phyloP scores from a whole-genome alignment of 768 basidiomycete genomes.

The Thelephora aurantiotincta region DNA sequence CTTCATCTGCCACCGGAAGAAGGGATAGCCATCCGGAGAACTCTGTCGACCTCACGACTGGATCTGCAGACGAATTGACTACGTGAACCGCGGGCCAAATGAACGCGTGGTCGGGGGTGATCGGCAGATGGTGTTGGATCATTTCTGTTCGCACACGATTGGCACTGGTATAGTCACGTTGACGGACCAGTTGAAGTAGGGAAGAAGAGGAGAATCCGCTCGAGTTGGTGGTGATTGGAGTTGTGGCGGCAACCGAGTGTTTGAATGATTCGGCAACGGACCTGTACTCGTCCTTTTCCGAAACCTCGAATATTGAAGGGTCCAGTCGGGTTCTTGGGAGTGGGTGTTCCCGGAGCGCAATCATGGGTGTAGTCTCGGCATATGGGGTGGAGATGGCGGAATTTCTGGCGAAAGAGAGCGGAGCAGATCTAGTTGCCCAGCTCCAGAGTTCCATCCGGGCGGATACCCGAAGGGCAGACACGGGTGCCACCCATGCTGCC shows the following conservation, averaged over 20 bases:
- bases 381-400: background rate
- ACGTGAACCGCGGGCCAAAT: conserved; percentile 21
- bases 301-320: conserved; percentile 21
- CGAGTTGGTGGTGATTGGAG: conserved; percentile 2
- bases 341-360: conserved; percentile 20
- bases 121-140: conserved; percentile 20
- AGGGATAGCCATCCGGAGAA: background rate
- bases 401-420: background rate
- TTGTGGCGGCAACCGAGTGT: conserved; percentile 7
- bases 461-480: background rate
- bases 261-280: conserved; percentile 2
- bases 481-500: background rate
- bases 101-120: conserved; percentile 23
- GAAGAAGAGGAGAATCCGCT: conserved; percentile 9
- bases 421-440: background rate
- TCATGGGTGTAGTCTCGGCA: conserved; percentile 20
- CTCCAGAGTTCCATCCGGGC: background rate
- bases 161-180: conserved; percentile 19
- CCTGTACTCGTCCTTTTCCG: conserved; percentile 18
- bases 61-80: conserved; percentile 10
- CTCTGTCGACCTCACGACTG: conserved; percentile 1
- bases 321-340: conserved; percentile 20
- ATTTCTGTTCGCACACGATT: conserved; percentile 26
- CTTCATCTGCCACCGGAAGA: background rate
- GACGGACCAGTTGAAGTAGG: conserved; percentile 16